phyloP scores from a whole-genome alignment of 1,284 basidiomycete species.

The Ceraceosorus guamensis region DNA sequence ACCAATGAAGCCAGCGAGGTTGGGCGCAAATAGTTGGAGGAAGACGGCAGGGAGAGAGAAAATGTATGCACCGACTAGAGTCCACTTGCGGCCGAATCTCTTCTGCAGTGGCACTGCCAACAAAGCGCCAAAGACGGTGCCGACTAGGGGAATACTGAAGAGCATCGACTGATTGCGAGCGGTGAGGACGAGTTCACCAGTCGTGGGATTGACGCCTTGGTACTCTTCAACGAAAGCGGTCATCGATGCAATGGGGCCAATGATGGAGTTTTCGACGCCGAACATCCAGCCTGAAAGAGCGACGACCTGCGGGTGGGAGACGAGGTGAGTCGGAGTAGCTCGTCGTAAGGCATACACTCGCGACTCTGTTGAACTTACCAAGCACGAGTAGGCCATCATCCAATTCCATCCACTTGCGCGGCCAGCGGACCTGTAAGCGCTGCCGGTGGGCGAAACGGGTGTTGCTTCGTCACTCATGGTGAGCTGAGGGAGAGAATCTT shows the following conservation, averaged over 20 bases:
- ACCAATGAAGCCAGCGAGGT: conserved; percentile 29
- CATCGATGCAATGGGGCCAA: conserved; percentile 32
- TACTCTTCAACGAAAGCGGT: conserved; percentile 26
- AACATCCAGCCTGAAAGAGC: conserved; percentile 25
- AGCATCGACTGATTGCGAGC: conserved; percentile 32
- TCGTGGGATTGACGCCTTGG: conserved; percentile 24
- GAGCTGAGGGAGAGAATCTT: not conserved
- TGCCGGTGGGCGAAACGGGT: too few relatives aligned
- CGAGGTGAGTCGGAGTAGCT: too few relatives aligned
- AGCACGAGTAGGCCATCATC: not conserved
- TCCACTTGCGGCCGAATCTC: conserved; percentile 29
- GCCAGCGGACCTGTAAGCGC: too few relatives aligned
- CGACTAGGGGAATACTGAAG: conserved; percentile 31
- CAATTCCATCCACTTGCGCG: not conserved
- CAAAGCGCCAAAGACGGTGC: conserved; percentile 30
- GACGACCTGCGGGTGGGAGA: too few relatives aligned
- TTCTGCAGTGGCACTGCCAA: conserved; percentile 22
- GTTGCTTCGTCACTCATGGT: too few relatives aligned
- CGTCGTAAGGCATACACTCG: too few relatives aligned
- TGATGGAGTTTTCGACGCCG: conserved; percentile 30
- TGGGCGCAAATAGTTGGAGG: conserved; percentile 33
- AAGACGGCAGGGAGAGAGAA: conserved; percentile 30
- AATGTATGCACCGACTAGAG: conserved; percentile 25
- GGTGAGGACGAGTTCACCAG: conserved; percentile 26
- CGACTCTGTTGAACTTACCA: too few relatives aligned